These are phyloP conservation scores for Macrophomina pseudophaseolina DNA, from an alignment of 2,329 filamentous ascomycete genomes.

Conservation along the genomic window DNA sequence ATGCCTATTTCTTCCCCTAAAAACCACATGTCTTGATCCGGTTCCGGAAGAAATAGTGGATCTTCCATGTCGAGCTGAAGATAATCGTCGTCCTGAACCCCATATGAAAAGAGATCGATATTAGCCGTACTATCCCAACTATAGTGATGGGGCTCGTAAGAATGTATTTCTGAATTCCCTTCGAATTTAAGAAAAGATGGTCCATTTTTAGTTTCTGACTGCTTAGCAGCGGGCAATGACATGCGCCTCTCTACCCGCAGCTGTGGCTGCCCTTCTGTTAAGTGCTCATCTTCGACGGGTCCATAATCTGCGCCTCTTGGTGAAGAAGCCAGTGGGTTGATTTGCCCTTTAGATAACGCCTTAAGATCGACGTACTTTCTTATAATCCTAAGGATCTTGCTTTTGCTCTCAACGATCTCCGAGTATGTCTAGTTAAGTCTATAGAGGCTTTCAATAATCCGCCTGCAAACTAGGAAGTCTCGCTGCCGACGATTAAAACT, in stretches of 20 bases:
- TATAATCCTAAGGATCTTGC: neutral
- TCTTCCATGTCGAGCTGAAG: neutral
- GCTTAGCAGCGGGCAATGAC: too few relatives aligned
- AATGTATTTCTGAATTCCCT: too few relatives aligned
- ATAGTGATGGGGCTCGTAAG: too few relatives aligned
- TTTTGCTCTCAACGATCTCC: neutral
- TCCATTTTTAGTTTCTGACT: too few relatives aligned
- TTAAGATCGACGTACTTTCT: neutral
- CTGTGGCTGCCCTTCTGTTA: neutral
- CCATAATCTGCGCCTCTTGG: neutral
- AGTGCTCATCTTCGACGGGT: neutral
- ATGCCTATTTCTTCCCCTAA: neutral
- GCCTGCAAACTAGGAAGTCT: neutral
- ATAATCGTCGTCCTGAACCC: too few relatives aligned
- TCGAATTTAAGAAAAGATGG: too few relatives aligned
- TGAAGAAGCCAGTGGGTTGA: neutral
- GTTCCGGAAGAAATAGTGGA: too few relatives aligned
- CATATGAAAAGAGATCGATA: too few relatives aligned
- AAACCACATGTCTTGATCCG: too few relatives aligned
- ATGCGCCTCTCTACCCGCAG: too few relatives aligned
- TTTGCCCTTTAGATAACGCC: neutral
- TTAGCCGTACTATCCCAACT: too few relatives aligned
- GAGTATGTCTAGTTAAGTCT: neutral
- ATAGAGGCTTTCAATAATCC: neutral
- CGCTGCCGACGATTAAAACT: neutral